Percentiles rank a stretch among this genome's conserved stretches.
These are phyloP conservation scores for Cucurbita pepo DNA, from an alignment of 306 rosid species.

Conservation along the genomic window DNA sequence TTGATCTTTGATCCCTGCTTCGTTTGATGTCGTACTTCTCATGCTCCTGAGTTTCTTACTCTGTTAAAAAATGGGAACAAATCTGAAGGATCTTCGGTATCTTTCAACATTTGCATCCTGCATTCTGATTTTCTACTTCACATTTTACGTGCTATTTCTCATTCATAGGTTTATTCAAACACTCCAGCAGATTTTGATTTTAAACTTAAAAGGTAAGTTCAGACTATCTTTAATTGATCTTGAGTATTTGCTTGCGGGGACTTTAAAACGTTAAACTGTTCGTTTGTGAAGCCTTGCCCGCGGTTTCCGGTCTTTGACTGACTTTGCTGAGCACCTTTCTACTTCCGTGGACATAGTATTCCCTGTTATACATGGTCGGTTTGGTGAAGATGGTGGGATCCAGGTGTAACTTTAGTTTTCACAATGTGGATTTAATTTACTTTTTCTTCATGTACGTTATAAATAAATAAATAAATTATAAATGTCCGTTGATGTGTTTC, in stretches of 20 bases:
- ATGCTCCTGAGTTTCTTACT: background rate
- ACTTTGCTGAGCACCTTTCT: constrained; percentile 71
- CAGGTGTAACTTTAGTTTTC: constrained; percentile 38
- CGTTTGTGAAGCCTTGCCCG: constrained; percentile 69
- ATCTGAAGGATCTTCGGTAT: background rate
- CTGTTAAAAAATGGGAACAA: background rate
- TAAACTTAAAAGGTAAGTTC: constrained; percentile 69
- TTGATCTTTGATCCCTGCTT: background rate
- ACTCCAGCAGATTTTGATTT: constrained; percentile 96
- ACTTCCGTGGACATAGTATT: constrained; percentile 70
- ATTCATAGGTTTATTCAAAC: constrained; percentile 68
- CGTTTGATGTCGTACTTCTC: background rate
- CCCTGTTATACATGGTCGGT: constrained; percentile 87
- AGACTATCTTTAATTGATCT: background rate
- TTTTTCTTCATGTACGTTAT: background rate
- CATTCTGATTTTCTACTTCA: background rate
- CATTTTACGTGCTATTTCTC: background rate
- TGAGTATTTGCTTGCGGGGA: background rate
- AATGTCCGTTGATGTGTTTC: constrained; percentile 10
- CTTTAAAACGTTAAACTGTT: constrained; percentile 10
- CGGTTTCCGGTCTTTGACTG: constrained; percentile 50
- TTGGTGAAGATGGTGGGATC: constrained; percentile 94
- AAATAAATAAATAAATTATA: background rate
- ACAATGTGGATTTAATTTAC: background rate
- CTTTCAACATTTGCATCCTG: background rate